Base-by-base conservation (phyloP, 352 stramenopile species). In the Globisporangium camurandrum region DNA sequence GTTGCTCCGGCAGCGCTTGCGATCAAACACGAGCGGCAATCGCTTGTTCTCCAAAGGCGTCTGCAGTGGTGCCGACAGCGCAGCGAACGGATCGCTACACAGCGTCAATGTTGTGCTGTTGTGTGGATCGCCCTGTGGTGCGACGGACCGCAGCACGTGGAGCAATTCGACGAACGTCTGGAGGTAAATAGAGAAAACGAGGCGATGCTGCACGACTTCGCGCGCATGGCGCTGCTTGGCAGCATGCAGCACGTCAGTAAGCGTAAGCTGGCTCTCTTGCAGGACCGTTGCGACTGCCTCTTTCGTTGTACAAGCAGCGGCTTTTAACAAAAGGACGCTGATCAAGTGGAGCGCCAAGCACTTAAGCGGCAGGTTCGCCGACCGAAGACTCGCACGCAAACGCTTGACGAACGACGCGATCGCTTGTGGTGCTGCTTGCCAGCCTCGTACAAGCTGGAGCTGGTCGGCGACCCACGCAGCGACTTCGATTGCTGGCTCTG, bases 401-500 rank as follows among this genome's bases (percentile, higher is more conserved):
- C 53, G 59, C 23, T 26, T 46, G 3, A 81, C 14, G 16, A 56
- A 17, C 19, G 36, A 12, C 33, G 55, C n/a, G 31, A 63, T 37
- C 19, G 44, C 42, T 7, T 28, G 33, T 31, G 36, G 11, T 50
- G 49, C 8, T 3, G 19, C 31, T 43, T 44, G 23, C 20, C 41
- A 40, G 8, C 11, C 17, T 22, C 36, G 5, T 12, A 20, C 33
- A n/a, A 14, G 28, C 46, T 26, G 83, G 4, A 93, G 54, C 17
- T 55, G 36, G 20, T 90, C 72, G 16, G 88, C 31, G 12, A 91
- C 44, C 78, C 78, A 95, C 5, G 69, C 46, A 19, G 71, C 70
- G 8, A 93, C 53, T 56, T 96, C 84, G n/a, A 96, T 64, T 16
- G 66, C 77, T 14, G 86, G 79, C 16, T 92, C 78, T n/a, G 62